These are phyloP conservation scores for Mrakia blollopis DNA, from an alignment of 768 basidiomycete species.

Conservation along the genomic window DNA sequence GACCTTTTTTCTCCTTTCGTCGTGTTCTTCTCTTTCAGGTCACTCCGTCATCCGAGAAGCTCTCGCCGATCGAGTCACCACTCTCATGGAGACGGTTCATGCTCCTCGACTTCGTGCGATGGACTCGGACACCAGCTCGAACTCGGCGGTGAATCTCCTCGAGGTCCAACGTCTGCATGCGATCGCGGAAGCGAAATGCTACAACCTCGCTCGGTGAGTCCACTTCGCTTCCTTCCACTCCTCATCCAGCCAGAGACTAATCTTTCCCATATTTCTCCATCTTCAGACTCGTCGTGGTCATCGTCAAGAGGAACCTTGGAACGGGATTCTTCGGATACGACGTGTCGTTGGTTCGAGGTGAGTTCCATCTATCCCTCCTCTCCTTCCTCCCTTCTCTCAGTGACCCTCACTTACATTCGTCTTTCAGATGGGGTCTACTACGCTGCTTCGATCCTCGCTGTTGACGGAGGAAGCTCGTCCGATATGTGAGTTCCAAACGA, in stretches of 20 bases:
- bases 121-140: constrained; percentile 12
- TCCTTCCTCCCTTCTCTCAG: neutral
- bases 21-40: constrained; percentile 32
- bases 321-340: constrained; percentile 75
- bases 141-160: constrained; percentile 34
- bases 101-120: neutral
- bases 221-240: neutral
- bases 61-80: constrained; percentile 57
- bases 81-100: constrained; percentile 21
- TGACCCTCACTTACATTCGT: neutral
- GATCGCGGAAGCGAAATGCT: constrained; percentile 50
- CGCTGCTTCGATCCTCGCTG: constrained; percentile 68
- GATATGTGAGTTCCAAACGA: constrained; percentile 42
- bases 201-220: constrained; percentile 45
- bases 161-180: constrained; percentile 47
- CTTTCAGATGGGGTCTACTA: constrained; percentile 74
- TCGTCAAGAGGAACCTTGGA: constrained; percentile 53
- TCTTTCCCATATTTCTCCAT: too few species aligned
- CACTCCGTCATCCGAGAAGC: constrained; percentile 77
- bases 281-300: constrained; percentile 48
- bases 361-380: neutral
- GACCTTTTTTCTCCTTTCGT: neutral
- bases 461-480: constrained; percentile 54
- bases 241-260: too few species aligned
- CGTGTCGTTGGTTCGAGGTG: constrained; percentile 63